phyloP scores from a whole-genome alignment of 305 asterid genomes.

The Petunia hybrid region DNA sequence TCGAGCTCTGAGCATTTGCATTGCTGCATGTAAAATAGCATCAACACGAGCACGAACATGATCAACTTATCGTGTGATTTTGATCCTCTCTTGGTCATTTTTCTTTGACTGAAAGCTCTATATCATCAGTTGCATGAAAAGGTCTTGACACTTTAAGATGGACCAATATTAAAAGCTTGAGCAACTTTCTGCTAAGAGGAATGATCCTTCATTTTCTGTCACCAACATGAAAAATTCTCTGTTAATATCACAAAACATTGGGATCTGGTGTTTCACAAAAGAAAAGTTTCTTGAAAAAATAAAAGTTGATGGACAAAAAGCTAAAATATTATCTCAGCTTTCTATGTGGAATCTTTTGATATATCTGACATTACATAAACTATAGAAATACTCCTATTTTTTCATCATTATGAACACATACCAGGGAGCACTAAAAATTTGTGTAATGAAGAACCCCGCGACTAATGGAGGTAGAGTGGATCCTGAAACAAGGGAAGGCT shows the following conservation, averaged over 20 bases:
- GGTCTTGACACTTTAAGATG: conserved; percentile 9
- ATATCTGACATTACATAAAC: conserved; percentile 34
- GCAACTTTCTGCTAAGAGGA: conserved; percentile 43
- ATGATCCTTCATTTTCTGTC: conserved; percentile 54
- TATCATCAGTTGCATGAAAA: conserved; percentile 27
- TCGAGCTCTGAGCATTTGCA: conserved; percentile 58
- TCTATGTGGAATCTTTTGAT: conserved; percentile 48
- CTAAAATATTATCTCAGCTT: conserved; percentile 49
- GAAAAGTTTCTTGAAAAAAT: conserved; percentile 24
- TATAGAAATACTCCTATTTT: background rate
- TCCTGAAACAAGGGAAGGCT: background rate
- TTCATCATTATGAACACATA: conserved; percentile 20
- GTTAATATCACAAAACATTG: conserved; percentile 45
- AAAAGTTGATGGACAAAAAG: conserved; percentile 29
- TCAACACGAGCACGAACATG: conserved; percentile 31
- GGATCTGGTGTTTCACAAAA: conserved; percentile 56
- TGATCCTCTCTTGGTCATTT: conserved; percentile 44
- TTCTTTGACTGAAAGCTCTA: conserved; percentile 28
- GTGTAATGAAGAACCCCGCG: background rate
- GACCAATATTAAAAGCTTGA: conserved; percentile 35
- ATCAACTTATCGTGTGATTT: conserved; percentile 36
- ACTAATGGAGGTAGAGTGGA: background rate
- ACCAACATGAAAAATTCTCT: conserved; percentile 38
- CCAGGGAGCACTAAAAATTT: background rate
- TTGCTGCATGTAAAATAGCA: conserved; percentile 48